phyloP scores from a whole-genome alignment of 2,329 filamentous ascomycete genomes.

The Lasiodiplodia sp. region DNA sequence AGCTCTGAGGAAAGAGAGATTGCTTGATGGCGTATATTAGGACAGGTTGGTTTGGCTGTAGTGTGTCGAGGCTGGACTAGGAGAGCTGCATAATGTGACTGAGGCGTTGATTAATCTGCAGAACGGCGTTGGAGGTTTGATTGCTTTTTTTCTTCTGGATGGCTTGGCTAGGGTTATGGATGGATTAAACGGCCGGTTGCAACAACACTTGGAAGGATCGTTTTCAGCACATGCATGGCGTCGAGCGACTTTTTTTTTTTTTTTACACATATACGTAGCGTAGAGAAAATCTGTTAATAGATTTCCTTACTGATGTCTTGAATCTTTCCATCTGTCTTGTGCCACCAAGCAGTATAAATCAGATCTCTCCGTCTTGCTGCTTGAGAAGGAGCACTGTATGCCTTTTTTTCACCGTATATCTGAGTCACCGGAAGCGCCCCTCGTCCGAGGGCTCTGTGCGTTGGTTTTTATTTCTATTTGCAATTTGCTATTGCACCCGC shows the following conservation, averaged over 20 bases:
- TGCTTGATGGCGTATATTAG: background rate
- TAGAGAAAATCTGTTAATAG: slow-evolving; percentile 21
- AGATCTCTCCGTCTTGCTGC: no score
- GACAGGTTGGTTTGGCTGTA: background rate
- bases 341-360: no score
- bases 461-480: background rate
- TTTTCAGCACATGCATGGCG: background rate
- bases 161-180: background rate
- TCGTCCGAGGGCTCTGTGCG: background rate
- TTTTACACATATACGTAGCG: slow-evolving; percentile 7
- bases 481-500: background rate
- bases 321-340: no score
- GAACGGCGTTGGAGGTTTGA: background rate
- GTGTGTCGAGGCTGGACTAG: background rate
- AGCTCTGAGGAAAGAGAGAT: slow-evolving; percentile 60
- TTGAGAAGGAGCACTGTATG: no score
- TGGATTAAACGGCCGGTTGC: background rate
- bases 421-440: no score
- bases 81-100: background rate
- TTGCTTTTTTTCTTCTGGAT: background rate
- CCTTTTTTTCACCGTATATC: no score
- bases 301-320: background rate
- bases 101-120: slow-evolving; percentile 13
- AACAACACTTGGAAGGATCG: background rate
- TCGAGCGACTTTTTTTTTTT: background rate